Conservation (phyloP, 768 basidiomycete genomes). For the Astraeus odoratus region DNA sequence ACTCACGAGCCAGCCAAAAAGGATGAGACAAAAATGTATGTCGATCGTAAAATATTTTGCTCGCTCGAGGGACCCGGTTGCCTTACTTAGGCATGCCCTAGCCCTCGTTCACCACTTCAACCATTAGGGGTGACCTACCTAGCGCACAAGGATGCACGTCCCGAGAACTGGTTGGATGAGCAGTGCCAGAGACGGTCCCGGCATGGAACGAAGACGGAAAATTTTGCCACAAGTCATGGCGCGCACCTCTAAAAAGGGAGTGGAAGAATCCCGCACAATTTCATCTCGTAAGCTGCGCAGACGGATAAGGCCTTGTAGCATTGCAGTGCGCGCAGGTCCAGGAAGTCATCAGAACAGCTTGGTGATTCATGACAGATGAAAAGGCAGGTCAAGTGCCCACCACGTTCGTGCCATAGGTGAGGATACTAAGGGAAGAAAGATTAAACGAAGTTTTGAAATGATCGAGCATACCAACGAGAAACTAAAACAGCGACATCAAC, state of each 20-base stretch:
- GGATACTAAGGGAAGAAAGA: constrained; percentile 13
- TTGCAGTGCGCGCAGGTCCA: constrained; percentile 5
- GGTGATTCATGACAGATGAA: constrained; percentile 6
- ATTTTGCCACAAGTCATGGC: too few species aligned
- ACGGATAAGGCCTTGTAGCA: constrained; percentile 5
- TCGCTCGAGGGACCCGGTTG: too few species aligned
- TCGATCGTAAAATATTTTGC: background rate
- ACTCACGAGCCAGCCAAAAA: background rate
- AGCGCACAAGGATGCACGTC: background rate
- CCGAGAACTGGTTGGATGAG: background rate
- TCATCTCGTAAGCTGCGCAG: constrained; percentile 20
- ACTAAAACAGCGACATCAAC: constrained; percentile 15
- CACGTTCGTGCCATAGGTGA: constrained; percentile 15
- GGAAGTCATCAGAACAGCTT: constrained; percentile 9
- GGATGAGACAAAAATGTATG: background rate
- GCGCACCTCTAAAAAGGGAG: constrained; percentile 8
- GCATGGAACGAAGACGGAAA: background rate
- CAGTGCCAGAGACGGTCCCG: background rate
- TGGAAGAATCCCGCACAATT: constrained; percentile 12
- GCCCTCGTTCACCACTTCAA: background rate
- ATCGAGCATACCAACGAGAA: constrained; percentile 14
- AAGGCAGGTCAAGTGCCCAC: constrained; percentile 5
- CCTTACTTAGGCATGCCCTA: background rate
- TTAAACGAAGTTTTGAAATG: constrained; percentile 11
- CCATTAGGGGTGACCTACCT: background rate